These are phyloP conservation scores for Salvia splendens DNA, from an alignment of 257 asterid genomes.

Conservation along the genomic window DNA sequence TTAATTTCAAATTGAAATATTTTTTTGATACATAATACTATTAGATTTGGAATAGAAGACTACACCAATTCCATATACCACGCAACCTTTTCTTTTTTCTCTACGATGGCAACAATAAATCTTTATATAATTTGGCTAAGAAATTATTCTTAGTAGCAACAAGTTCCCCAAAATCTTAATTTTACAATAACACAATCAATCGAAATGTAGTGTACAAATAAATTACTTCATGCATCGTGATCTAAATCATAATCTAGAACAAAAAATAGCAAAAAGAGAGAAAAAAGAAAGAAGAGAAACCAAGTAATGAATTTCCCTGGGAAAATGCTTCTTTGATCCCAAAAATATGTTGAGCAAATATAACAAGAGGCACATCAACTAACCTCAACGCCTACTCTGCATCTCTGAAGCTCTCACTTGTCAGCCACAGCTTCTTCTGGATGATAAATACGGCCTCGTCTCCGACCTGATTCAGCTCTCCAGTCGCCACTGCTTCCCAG, in stretches of 20 bases:
- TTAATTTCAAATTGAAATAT: no score
- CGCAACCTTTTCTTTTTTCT: no score
- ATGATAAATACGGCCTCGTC: slow-evolving; percentile 63
- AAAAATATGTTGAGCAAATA: slow-evolving; percentile 38
- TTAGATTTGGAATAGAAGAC: no score
- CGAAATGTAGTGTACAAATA: slow-evolving; percentile 49
- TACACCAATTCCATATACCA: no score
- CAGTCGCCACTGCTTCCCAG: slow-evolving; percentile 77
- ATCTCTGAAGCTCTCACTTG: slow-evolving; percentile 80
- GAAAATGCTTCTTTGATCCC: slow-evolving; percentile 47
- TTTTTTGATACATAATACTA: no score
- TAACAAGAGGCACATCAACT: slow-evolving; percentile 14
- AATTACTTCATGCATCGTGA: slow-evolving; percentile 38
- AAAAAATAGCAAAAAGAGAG: no score
- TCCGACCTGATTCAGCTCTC: slow-evolving; percentile 53
- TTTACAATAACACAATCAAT: slow-evolving; percentile 31
- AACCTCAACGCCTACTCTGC: slow-evolving; percentile 49
- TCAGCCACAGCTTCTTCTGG: slow-evolving; percentile 88
- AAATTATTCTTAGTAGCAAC: no score
- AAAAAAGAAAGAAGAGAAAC: no score
- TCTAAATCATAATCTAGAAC: slow-evolving; percentile 18
- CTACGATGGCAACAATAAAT: not conserved
- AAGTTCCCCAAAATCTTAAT: slow-evolving; percentile 31
- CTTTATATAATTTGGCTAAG: slow-evolving; percentile 10
- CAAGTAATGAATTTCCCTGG: slow-evolving; percentile 30